A percentile compares a stretch with the other conserved stretches of the same genome.
Evolutionary conservation across 2,329 filamentous ascomycete genomes (phyloP).

Genomic region (Xylaria sp.): DNA sequence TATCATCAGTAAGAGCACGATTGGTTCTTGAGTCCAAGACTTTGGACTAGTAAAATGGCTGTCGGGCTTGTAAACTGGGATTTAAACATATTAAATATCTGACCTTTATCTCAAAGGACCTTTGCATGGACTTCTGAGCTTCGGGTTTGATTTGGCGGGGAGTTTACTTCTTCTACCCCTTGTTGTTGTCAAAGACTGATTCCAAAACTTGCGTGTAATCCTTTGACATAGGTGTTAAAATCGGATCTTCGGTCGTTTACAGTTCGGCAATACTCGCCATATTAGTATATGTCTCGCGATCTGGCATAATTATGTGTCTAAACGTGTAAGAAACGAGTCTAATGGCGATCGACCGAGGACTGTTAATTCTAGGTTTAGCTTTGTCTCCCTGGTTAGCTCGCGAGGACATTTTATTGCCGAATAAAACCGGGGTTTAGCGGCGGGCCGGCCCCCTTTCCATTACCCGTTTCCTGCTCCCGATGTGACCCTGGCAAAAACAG

Average conservation of each 20-base stretch:
- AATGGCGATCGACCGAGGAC: neutral
- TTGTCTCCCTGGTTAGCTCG: neutral
- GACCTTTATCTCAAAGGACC: too few species aligned
- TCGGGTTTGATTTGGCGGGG: too few species aligned
- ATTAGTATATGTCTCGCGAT: neutral
- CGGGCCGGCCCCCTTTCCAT: constrained; percentile 2
- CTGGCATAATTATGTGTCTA: neutral
- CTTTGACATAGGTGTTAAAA: neutral
- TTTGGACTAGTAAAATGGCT: too few species aligned
- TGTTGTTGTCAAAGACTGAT: too few species aligned
- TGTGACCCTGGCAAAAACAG: too few species aligned
- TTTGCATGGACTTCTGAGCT: too few species aligned
- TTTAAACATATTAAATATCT: too few species aligned
- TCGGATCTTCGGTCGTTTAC: neutral
- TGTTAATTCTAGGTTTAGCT: constrained; percentile 1
- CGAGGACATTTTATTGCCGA: neutral
- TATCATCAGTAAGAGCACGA: too few species aligned
- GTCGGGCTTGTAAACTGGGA: too few species aligned
- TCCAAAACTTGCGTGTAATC: too few species aligned
- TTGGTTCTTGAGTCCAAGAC: too few species aligned
- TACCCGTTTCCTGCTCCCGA: neutral
- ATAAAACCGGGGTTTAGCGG: neutral
- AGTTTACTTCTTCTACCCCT: too few species aligned
- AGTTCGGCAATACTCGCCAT: neutral
- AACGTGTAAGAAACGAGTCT: neutral